Base-by-base conservation (phyloP, 352 stramenopile genomes). In the Globisporangium camurandrum region DNA sequence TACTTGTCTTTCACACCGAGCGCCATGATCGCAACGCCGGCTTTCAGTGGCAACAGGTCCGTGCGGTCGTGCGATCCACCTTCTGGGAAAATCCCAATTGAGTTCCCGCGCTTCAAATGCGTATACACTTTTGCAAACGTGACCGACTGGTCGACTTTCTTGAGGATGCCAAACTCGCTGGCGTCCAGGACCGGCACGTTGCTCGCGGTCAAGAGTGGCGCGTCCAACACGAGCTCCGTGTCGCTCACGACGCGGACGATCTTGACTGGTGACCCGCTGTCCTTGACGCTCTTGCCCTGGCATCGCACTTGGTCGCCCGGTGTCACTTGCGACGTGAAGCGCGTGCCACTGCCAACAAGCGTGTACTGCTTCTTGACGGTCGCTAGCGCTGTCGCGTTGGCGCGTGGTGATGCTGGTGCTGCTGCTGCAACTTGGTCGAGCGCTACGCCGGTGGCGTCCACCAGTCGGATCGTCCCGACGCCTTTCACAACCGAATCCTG, bases 51-150 rank as follows among this genome's bases (percentile, higher is more conserved):
- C 30, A 99, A 64, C 41, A 99, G 57, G 60, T 98, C 93, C 12
- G 96, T 98, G 56, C 95, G 76, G 65, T 99, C 97, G 67, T 99
- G 97, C 26, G 83, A 97, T 12, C 97, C 97, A 37, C 96, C 97
- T 64, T 99, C 97, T 0, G 97, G 97, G 59, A 99, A 99, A 42
- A 99, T 99, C 5, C 88, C 93, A 45, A 98, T 94, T 52, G 80
- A 95, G 57, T 95, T 81, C 12, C 88, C 92, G 19, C 80, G 71
- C 50, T 92, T 85, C 36, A 98, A 64, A 54, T 91, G 79, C 51
- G 71, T 86, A 64, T 96, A 96, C 39, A 98, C 92, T 55, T 89
- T 90, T 31, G 87, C 71, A 65, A 97, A 98, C 45, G 95, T 93
- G 41, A 93, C 75, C 1, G 69, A 83, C 56, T 98, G 93, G 62